These are phyloP conservation scores for Mortierella sp. DNA, from an alignment of 371 early-diverging fungal genomes.

Conservation along the genomic window DNA sequence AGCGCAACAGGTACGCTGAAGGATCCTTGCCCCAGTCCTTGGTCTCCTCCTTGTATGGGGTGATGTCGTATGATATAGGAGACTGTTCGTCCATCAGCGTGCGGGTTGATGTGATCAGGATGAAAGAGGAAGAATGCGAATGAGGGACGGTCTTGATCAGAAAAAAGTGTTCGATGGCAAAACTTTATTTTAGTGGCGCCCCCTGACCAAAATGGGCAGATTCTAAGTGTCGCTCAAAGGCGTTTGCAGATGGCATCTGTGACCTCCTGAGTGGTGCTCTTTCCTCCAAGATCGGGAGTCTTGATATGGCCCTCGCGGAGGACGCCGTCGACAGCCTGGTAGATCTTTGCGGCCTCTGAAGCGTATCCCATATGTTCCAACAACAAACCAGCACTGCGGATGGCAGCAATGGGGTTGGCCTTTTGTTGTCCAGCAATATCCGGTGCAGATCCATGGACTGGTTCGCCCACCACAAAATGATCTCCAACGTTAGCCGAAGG, in stretches of 20 bases:
- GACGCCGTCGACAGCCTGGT: conserved; percentile 87
- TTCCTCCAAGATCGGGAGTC: conserved; percentile 95
- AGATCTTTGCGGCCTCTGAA: conserved; percentile 79
- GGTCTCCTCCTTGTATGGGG: conserved; percentile 40
- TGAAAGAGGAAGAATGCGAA: background rate
- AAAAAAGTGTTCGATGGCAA: too few species aligned
- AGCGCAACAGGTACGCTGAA: conserved; percentile 38
- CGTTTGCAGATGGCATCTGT: conserved; percentile 83
- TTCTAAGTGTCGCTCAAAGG: conserved; percentile 52
- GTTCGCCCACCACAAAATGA: conserved; percentile 92
- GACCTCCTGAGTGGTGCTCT: conserved; percentile 84
- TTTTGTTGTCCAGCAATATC: conserved; percentile 96
- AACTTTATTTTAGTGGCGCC: too few species aligned
- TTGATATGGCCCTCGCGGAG: conserved; percentile 67
- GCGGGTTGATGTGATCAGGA: background rate
- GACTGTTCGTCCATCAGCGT: conserved; percentile 42
- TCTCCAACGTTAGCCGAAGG: conserved; percentile 96
- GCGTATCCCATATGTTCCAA: conserved; percentile 85
- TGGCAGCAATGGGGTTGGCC: conserved; percentile 94
- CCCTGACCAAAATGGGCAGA: too few species aligned
- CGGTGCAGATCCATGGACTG: conserved; percentile 96
- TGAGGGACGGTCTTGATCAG: too few species aligned
- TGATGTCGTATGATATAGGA: conserved; percentile 44
- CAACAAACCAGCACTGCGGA: conserved; percentile 91
- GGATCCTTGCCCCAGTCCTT: conserved; percentile 32